A percentile compares a stretch with the other conserved stretches of the same genome.
Evolutionary conservation across 73 alveolate species (phyloP).

Genomic region (Tetrahymena borealis): DNA sequence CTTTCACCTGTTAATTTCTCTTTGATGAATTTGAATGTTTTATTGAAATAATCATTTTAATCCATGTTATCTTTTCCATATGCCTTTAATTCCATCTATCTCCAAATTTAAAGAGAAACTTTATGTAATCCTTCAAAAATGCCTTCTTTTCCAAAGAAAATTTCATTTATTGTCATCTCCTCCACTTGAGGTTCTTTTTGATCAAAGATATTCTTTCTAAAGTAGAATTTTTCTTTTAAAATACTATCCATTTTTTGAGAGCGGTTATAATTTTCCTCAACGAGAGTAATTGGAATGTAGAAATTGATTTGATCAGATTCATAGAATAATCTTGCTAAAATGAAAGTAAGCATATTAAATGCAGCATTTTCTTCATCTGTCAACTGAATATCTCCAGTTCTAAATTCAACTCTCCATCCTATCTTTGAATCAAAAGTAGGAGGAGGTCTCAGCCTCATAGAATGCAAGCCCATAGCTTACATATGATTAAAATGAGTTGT

Average conservation of each 20-base stretch:
- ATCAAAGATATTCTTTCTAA: conserved; percentile 57
- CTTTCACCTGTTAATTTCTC: conserved; percentile 76
- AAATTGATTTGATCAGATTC: background rate
- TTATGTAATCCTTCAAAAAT: conserved; percentile 33
- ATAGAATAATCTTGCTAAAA: conserved; percentile 2
- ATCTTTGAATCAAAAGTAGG: conserved; percentile 72
- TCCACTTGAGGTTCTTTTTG: conserved; percentile 48
- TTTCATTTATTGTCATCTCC: conserved; percentile 69
- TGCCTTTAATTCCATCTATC: conserved; percentile 21
- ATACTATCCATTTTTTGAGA: conserved; percentile 73
- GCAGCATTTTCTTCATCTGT: conserved; percentile 94
- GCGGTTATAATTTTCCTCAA: conserved; percentile 59
- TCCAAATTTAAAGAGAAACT: conserved; percentile 48
- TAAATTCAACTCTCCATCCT: conserved; percentile 96
- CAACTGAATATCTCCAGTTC: conserved; percentile 89
- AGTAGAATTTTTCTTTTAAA: conserved; percentile 68
- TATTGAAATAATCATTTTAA: background rate
- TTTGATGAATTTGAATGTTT: conserved; percentile 40
- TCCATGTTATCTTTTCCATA: background rate
- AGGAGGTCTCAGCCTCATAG: conserved; percentile 96
- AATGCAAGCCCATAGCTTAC: conserved; percentile 90
- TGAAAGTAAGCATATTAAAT: conserved; percentile 52
- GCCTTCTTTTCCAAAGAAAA: conserved; percentile 63
- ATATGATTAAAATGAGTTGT: conserved; percentile 91
- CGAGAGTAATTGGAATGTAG: conserved; percentile 41